Conservation (phyloP, 306 rosid genomes). For the Vigna reflexopilosa region DNA sequence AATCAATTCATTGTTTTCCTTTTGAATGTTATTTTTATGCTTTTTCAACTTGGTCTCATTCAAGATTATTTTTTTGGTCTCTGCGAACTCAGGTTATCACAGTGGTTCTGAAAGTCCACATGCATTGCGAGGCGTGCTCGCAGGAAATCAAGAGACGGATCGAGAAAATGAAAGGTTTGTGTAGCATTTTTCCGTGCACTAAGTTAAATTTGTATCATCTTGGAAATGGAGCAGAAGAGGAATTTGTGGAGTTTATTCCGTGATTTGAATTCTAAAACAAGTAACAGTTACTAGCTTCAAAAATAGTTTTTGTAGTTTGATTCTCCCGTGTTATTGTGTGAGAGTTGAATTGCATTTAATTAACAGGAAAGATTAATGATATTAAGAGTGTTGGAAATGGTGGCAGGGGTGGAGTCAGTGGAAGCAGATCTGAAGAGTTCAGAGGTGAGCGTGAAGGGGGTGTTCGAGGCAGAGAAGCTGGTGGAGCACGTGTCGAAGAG, state of each 20-base stretch:
- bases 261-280: background rate
- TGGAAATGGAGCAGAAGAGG: background rate
- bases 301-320: background rate
- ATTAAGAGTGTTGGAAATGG: background rate
- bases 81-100: conserved; percentile 50
- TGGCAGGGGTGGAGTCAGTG: conserved; percentile 80
- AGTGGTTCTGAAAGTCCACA: conserved; percentile 74
- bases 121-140: conserved; percentile 94
- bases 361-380: background rate
- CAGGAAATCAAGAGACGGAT: conserved; percentile 87
- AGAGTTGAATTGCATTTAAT: no score
- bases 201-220: no score
- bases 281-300: background rate
- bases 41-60: background rate
- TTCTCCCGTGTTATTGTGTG: background rate
- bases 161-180: conserved; percentile 72
- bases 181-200: background rate
- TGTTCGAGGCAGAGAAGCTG: conserved; percentile 61
- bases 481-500: conserved; percentile 72
- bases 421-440: conserved; percentile 87
- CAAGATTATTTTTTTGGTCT: background rate
- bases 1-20: background rate
- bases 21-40: no score
- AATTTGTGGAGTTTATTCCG: conserved; percentile 37
- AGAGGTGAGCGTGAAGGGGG: conserved; percentile 82